Evolutionary conservation across 2,329 filamentous ascomycete genomes (phyloP), one percentile per base, ranked within the genome.

Genomic region (Epicoccum nigrum): DNA sequence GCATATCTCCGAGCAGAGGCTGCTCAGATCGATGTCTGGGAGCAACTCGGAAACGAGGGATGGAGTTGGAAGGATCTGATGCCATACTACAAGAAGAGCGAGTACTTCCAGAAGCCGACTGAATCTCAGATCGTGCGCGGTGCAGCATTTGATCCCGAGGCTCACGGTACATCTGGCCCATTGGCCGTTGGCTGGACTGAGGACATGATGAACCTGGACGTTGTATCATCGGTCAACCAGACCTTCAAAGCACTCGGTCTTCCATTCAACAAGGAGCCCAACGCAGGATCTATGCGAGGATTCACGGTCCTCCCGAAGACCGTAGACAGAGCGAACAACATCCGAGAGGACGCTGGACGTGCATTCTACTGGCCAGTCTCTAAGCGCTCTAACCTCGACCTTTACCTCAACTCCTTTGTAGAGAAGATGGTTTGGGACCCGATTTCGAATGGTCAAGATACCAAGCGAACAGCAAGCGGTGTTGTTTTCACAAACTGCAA

Each of bases 1-100:
- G 68, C 67, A 3, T 72, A 70, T 54, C 42, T 70, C 7, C 59
- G 68, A 5, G 68, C 67, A 13, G 69, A 70, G 43, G 60, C 58
- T 13, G 58, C 50, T 7, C 67, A 72, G 39, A 62, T 70, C 23
- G 64, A 71, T 45, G 59, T 60, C 1, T 72, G 69, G 68, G 65
- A 69, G 52, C 35, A 59, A 15, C 30, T 72, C 5, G 69, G 67
- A 2, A 72, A 71, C 28, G 38, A 56, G n/a, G 66, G 65, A 7
- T 71, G 68, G 69, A 65, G 62, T 34, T 72, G 69, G 68, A 49
- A 63, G 8, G 51, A 40, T 7, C 38, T 73, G 28, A 60, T 56
- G 40, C 46, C 61, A n/a, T 71, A 70, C 42, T 72, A 68, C 42
- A 31, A 53, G 1, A 53, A 52, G n/a, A 37, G 33, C 33, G 33